Percentiles rank a stretch among this genome's conserved stretches.
These are phyloP conservation scores for Ogataea siamensis DNA, from an alignment of 805 yeast genomes.

Conservation along the genomic window DNA sequence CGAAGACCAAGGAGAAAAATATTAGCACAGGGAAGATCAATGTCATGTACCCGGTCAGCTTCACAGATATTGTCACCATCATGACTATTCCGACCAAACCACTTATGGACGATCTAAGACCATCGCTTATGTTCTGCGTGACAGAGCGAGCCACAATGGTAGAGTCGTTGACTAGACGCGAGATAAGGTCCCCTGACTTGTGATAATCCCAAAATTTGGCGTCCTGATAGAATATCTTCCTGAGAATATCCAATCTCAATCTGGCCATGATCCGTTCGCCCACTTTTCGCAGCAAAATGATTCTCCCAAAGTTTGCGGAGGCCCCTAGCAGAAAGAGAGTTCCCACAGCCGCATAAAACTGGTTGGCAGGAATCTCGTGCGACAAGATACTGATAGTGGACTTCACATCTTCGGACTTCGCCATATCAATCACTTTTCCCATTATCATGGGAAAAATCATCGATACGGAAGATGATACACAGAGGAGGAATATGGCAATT, in stretches of 20 bases:
- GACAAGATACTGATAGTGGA: slow-evolving; percentile 25
- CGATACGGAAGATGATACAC: slow-evolving; percentile 72
- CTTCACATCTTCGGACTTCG: slow-evolving; percentile 33
- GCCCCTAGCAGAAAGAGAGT: slow-evolving; percentile 72
- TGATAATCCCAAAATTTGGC: slow-evolving; percentile 87
- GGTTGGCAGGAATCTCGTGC: slow-evolving; percentile 59
- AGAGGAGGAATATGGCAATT: slow-evolving; percentile 61
- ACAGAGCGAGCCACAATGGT: slow-evolving; percentile 82
- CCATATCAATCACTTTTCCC: slow-evolving; percentile 81
- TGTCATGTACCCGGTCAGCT: slow-evolving; percentile 78
- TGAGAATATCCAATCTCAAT: slow-evolving; percentile 71
- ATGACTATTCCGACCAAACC: slow-evolving; percentile 85
- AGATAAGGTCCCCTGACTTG: slow-evolving; percentile 87
- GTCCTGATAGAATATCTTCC: slow-evolving; percentile 78
- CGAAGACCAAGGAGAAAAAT: slow-evolving; percentile 77
- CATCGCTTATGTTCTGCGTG: slow-evolving; percentile 88
- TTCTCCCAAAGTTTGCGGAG: slow-evolving; percentile 74
- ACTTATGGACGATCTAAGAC: slow-evolving; percentile 77
- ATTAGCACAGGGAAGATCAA: slow-evolving; percentile 81
- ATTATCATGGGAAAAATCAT: slow-evolving; percentile 81
- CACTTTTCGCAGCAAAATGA: slow-evolving; percentile 68
- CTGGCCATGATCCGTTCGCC: slow-evolving; percentile 90
- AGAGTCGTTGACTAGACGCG: slow-evolving; percentile 84
- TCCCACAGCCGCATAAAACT: slow-evolving; percentile 62
- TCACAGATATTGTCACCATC: slow-evolving; percentile 87